Evolutionary conservation across 148 eudicot species (phyloP).

Genomic region (Spergularia marina): DNA sequence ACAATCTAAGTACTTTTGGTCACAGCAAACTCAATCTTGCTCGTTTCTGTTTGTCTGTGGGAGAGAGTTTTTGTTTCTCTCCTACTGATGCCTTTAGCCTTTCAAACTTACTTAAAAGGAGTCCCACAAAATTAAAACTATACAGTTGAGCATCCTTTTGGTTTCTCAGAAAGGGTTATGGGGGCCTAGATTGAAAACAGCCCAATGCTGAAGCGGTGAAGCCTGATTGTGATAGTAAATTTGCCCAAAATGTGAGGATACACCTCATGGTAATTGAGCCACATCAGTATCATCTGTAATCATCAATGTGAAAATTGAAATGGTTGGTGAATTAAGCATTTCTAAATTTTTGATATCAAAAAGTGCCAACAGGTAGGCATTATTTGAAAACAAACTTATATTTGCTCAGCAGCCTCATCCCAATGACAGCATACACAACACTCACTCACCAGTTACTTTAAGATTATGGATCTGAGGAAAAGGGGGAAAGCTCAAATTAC

Average conservation of each 20-base stretch:
- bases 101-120: too few species aligned
- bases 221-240: too few species aligned
- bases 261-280: not conserved
- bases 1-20: not conserved
- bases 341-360: too few species aligned
- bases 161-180: not conserved
- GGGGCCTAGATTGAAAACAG: too few species aligned
- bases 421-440: not conserved
- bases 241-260: too few species aligned
- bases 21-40: not conserved
- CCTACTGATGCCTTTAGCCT: too few species aligned
- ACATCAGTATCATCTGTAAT: not conserved
- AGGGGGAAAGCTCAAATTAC: slow-evolving; percentile 36
- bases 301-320: not conserved
- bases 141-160: not conserved
- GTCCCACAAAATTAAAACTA: too few species aligned
- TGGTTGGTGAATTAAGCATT: too few species aligned
- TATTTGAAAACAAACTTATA: not conserved
- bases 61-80: too few species aligned
- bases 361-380: not conserved
- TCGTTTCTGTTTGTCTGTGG: too few species aligned
- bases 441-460: not conserved
- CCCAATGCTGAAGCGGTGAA: too few species aligned
- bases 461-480: not conserved
- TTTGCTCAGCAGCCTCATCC: not conserved